Percentiles rank a stretch among this genome's conserved stretches.
These are phyloP conservation scores for Inonotus obliquus DNA, from an alignment of 1,284 basidiomycete genomes.

Conservation along the genomic window DNA sequence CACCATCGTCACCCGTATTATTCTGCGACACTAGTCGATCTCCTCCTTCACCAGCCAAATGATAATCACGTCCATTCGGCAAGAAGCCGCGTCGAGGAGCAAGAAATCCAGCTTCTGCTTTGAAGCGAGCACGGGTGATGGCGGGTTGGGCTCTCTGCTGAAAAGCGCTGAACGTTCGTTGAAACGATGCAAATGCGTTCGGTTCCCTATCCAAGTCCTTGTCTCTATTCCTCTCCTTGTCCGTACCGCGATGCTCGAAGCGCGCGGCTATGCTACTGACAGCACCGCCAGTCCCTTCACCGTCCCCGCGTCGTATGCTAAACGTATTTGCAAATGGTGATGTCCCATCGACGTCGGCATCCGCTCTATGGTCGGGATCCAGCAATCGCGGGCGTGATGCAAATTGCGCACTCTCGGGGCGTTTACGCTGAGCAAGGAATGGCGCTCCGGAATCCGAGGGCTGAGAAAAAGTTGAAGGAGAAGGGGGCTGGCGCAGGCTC, in stretches of 20 bases:
- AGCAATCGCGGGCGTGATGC: conserved; percentile 22
- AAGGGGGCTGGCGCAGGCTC: conserved; percentile 46
- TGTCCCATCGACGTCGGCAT: neutral
- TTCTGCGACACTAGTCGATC: conserved; percentile 22
- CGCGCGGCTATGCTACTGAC: conserved; percentile 2
- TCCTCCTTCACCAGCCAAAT: conserved; percentile 26
- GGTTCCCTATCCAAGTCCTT: neutral
- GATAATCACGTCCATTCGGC: conserved; percentile 26
- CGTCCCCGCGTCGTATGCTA: neutral
- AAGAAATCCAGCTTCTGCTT: conserved; percentile 60
- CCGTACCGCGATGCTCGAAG: neutral
- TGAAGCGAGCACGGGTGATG: conserved; percentile 56
- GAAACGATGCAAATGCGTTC: conserved; percentile 38
- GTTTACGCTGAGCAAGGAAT: conserved; percentile 38
- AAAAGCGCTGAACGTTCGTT: conserved; percentile 42
- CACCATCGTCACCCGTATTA: conserved; percentile 4
- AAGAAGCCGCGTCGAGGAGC: conserved; percentile 52
- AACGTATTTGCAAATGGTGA: conserved; percentile 11
- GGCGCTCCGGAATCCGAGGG: conserved; percentile 25
- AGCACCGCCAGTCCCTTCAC: neutral
- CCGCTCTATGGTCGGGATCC: neutral
- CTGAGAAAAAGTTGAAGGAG: conserved; percentile 16
- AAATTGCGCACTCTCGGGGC: conserved; percentile 63
- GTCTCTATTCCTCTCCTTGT: neutral
- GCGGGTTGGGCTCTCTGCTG: conserved; percentile 40